Evolutionary conservation across 169 alveolate species (phyloP).

Genomic region (Sarcocystis neurona): DNA sequence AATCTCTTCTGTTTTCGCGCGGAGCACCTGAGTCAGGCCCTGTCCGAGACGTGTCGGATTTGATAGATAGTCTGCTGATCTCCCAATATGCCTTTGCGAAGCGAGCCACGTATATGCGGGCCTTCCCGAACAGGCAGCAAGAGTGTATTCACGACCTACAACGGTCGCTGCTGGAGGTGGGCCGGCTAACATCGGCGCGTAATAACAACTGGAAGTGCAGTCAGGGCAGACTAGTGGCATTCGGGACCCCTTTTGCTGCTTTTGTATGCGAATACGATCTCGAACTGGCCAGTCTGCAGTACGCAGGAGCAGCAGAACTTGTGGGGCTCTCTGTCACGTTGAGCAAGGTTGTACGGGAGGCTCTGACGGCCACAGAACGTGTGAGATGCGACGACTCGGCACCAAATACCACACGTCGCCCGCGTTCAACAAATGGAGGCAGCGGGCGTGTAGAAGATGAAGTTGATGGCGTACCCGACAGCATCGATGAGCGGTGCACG

Average conservation of each 20-base stretch:
- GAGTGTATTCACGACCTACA: not conserved
- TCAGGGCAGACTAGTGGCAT: not conserved
- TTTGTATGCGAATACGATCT: not conserved
- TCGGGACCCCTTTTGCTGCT: not conserved
- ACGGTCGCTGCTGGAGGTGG: not conserved
- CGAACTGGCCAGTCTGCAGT: not conserved
- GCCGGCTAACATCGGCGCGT: not conserved
- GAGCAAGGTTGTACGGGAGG: not conserved
- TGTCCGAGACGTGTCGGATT: not conserved
- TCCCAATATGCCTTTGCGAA: not conserved
- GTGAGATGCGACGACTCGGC: not conserved
- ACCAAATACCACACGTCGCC: not conserved
- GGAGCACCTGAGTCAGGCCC: not conserved
- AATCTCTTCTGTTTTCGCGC: not conserved
- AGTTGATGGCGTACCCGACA: not conserved
- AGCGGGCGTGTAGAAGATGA: not conserved
- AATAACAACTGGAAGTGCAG: not conserved
- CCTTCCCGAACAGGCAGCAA: not conserved
- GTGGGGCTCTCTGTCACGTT: not conserved
- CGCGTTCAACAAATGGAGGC: not conserved
- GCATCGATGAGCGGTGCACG: not conserved
- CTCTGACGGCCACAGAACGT: not conserved
- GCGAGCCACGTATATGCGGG: slow-evolving; percentile 20
- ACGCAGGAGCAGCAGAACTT: slow-evolving; percentile 9
- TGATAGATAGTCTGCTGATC: not conserved